Evolutionary conservation across 495 filamentous ascomycete species (phyloP), one percentile per base, ranked within the genome.

Genomic region (Astrothelium macrocarpum): DNA sequence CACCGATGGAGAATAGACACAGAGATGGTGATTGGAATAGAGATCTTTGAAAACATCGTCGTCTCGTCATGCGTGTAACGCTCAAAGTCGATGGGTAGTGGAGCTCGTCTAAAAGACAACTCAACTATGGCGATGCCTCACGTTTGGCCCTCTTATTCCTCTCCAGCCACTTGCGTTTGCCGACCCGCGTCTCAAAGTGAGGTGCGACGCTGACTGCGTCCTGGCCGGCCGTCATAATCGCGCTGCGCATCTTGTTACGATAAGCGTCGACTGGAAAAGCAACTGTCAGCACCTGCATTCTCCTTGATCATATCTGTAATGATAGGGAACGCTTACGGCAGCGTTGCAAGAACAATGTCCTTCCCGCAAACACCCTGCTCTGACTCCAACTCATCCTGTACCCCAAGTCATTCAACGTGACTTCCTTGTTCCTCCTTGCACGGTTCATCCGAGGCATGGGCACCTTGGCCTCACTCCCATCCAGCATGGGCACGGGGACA

Each of bases 361-460:
- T 81, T 3, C 85, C 87, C 18, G 89, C 83, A 77, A 97, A 97
- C 1, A 90, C 86, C 53, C 92, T 81, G 71, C 90, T 91, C 75
- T 96, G 92, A 59, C 89, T 84, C 94, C 94, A 98, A 49, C 88
- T 90, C 86, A 98, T 95, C 18, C 93, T 83, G 70, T 95, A 97
- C 0, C 91, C 94, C 58, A 97, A 73, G 71, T 97, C 91, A 70
- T 98, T 98, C 66, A 98, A 72, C 59, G 88, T 78, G 3, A 91
- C 82, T 71, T 98, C 93, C 75, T 90, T 92, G 46, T 78, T 82
- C 59, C 89, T 83, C 60, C 83, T 81, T 46, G 79, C 76, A 61
- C 80, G 81, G 23, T 84, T 84, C 66, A 91, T 81, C 49, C 84
- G 80, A 25, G 93, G 92, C 25, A 93, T 86, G 0, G 84, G 82